A percentile compares a stretch with the other conserved stretches of the same genome.
Evolutionary conservation across 148 eudicot species (phyloP).

Genomic region (Rhododendron mucronatum): DNA sequence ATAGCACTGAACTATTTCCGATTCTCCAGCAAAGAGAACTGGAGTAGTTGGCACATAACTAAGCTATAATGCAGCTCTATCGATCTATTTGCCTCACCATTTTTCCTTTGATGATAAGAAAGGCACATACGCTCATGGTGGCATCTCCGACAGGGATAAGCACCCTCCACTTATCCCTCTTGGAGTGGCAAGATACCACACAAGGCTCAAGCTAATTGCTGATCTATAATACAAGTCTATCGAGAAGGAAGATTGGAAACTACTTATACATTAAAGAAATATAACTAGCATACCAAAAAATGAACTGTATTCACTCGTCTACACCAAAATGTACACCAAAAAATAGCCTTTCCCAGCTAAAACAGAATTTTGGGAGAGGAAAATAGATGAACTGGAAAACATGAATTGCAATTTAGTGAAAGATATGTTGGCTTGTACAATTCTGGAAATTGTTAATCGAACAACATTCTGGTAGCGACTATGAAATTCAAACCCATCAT

Average conservation of each 20-base stretch:
- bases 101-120: not conserved
- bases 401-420: not conserved
- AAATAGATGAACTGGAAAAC: not conserved
- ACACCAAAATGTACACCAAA: not conserved
- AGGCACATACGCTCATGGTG: not conserved
- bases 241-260: not conserved
- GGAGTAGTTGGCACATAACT: not conserved
- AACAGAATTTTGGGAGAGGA: not conserved
- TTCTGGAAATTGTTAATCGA: not conserved
- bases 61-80: not conserved
- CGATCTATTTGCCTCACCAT: not conserved
- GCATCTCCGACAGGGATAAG: not conserved
- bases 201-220: not conserved
- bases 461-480: not conserved
- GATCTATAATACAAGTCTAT: not conserved
- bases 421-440: not conserved
- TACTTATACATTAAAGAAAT: not conserved
- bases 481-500: not conserved
- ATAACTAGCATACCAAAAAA: not conserved
- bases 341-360: not conserved
- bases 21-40: not conserved
- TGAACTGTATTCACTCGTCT: not conserved
- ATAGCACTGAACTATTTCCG: not conserved
- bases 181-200: not conserved
- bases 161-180: not conserved